These are phyloP conservation scores for Solanum corneliomulleri DNA, from an alignment of 257 asterid species.

Conservation along the genomic window DNA sequence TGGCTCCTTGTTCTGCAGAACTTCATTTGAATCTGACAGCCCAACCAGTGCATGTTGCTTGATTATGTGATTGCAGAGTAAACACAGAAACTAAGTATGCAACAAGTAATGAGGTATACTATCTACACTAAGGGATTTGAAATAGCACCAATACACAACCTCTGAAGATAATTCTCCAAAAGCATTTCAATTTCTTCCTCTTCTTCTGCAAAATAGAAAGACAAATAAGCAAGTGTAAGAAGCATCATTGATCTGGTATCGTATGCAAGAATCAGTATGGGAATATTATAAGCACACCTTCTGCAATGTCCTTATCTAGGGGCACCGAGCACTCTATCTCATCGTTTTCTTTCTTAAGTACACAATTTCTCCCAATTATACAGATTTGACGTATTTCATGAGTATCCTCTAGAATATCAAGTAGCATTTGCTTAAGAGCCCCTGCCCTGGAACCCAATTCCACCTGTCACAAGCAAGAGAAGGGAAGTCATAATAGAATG, in stretches of 20 bases:
- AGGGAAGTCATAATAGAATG: background rate
- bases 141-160: slow-evolving; percentile 31
- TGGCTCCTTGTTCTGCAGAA: background rate
- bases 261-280: background rate
- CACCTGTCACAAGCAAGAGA: slow-evolving; percentile 38
- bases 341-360: slow-evolving; percentile 36
- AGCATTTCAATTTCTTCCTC: slow-evolving; percentile 99
- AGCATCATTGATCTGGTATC: background rate
- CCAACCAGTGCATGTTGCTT: background rate
- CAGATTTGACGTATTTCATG: slow-evolving; percentile 88
- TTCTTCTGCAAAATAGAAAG: slow-evolving; percentile 55
- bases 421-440: slow-evolving; percentile 91
- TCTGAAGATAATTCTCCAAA: slow-evolving; percentile 89
- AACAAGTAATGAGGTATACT: background rate
- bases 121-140: background rate
- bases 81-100: background rate
- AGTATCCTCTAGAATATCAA: slow-evolving; percentile 97
- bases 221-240: slow-evolving; percentile 3
- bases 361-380: slow-evolving; percentile 88
- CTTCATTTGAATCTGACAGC: background rate
- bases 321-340: slow-evolving; percentile 75
- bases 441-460: slow-evolving; percentile 96
- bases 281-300: slow-evolving; percentile 37
- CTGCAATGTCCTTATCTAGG: slow-evolving; percentile 76
- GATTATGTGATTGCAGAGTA: background rate